These are phyloP conservation scores for Colletotrichum noveboracense DNA, from an alignment of 2,329 filamentous ascomycete species.

Conservation along the genomic window DNA sequence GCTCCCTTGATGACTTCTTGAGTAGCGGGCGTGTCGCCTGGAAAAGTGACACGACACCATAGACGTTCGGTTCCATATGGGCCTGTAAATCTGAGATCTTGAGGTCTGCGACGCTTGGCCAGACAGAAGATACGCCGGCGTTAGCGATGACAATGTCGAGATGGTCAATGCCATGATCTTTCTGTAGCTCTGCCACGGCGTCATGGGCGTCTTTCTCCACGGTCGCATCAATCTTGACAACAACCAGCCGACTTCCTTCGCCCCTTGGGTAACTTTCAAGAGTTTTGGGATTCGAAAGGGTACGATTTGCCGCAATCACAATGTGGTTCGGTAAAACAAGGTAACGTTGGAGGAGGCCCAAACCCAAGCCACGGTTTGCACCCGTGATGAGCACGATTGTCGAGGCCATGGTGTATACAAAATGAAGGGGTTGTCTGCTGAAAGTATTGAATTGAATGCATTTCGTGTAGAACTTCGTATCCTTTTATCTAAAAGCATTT, in stretches of 20 bases:
- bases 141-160: slow-evolving; percentile 60
- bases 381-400: slow-evolving; percentile 36
- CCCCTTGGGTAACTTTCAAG: slow-evolving; percentile 42
- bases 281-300: slow-evolving; percentile 32
- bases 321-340: slow-evolving; percentile 62
- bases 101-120: slow-evolving; percentile 33
- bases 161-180: slow-evolving; percentile 37
- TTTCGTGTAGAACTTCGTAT: background rate
- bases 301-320: slow-evolving; percentile 43
- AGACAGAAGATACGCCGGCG: slow-evolving; percentile 45
- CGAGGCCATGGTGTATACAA: background rate
- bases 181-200: slow-evolving; percentile 35
- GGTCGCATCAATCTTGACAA: slow-evolving; percentile 47
- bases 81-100: slow-evolving; percentile 39
- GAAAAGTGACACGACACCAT: slow-evolving; percentile 6
- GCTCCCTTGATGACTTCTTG: background rate
- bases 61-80: slow-evolving; percentile 45
- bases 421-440: background rate
- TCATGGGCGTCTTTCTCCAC: slow-evolving; percentile 35
- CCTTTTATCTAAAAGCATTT: background rate
- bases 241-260: slow-evolving; percentile 37
- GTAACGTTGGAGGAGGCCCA: slow-evolving; percentile 36
- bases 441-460: background rate
- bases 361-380: slow-evolving; percentile 42
- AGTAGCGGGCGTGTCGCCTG: slow-evolving; percentile 33